Evolutionary conservation across 768 basidiomycete species (phyloP), one percentile per base, ranked within the genome.

Genomic region (Termitomyces sp.): DNA sequence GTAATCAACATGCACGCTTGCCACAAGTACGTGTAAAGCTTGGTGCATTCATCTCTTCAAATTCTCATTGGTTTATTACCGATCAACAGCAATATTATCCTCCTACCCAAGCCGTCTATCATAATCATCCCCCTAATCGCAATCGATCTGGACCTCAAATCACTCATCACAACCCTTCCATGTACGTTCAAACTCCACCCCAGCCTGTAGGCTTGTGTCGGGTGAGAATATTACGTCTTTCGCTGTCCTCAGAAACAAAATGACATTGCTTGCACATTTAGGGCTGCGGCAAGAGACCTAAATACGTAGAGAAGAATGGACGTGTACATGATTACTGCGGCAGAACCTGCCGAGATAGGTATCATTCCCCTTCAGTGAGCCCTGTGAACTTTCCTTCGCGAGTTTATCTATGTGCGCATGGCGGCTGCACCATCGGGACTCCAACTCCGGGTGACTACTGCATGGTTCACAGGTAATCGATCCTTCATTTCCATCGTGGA

Each of bases 251-350:
- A 2, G 6, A 40, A 8, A n/a, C 11, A n/a, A 32, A 56, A 32
- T 10, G 32, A 7, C 42, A 20, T 32, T n/a, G 29, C 5, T 56
- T 8, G 29, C 17, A 12, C 7, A 5, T 7, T 20, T 34, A 60
- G 60, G 60, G 46, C 4, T 60, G 60, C 15, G 60, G 60, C 14
- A 31, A 7, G 31, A 54, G 43, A 20, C 60, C 54, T 47, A 38
- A 31, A 34, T 60, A 45, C 52, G 38, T 55, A 14, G 53, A 55
- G 31, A 25, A 7, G 10, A 60, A 40, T 20, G 60, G 60, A 5
- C 60, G 46, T 32, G 60, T 60, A 11, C 47, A 60, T 29, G 53
- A 60, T 12, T 60, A 56, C 38, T 60, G 60, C 43, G 60, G 60
- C 2, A 56, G 5, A 49, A 60, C 12, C 5, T 60, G 60, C 31